Conservation (phyloP, 768 basidiomycete species). For the Exsudoporus frostii region DNA sequence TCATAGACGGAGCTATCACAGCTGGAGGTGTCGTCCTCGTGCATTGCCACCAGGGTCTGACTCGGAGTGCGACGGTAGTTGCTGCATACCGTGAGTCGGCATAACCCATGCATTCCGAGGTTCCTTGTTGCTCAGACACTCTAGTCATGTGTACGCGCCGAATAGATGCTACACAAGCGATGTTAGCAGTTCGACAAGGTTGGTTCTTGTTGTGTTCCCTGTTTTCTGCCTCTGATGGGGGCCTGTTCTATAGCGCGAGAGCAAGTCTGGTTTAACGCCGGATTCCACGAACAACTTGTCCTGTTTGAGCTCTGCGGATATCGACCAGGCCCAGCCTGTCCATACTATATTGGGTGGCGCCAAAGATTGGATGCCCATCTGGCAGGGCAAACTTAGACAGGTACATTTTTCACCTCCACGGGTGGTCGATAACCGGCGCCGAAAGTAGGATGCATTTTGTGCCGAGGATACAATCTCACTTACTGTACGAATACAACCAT, state of each 20-base stretch:
- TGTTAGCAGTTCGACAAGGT: slow-evolving; percentile 62
- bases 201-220: slow-evolving; percentile 11
- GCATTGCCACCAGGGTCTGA: slow-evolving; percentile 64
- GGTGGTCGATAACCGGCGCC: slow-evolving; percentile 8
- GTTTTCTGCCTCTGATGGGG: slow-evolving; percentile 2
- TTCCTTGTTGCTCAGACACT: slow-evolving; percentile 11
- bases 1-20: slow-evolving; percentile 60
- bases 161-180: slow-evolving; percentile 53
- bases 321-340: slow-evolving; percentile 53
- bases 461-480: slow-evolving; percentile 6
- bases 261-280: slow-evolving; percentile 77
- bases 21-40: slow-evolving; percentile 62
- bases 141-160: slow-evolving; percentile 67
- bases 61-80: slow-evolving; percentile 65
- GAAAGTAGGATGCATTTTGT: slow-evolving; percentile 10
- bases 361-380: slow-evolving; percentile 50
- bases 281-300: slow-evolving; percentile 76
- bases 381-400: slow-evolving; percentile 25
- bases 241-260: slow-evolving; percentile 50
- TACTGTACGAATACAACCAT: slow-evolving; percentile 18
- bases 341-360: slow-evolving; percentile 68
- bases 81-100: slow-evolving; percentile 67
- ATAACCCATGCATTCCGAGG: neutral
- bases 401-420: neutral
- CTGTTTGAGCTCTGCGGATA: slow-evolving; percentile 74